Evolutionary conservation across 2,329 filamentous ascomycete species (phyloP).

Genomic region (Fusarium buxicola): DNA sequence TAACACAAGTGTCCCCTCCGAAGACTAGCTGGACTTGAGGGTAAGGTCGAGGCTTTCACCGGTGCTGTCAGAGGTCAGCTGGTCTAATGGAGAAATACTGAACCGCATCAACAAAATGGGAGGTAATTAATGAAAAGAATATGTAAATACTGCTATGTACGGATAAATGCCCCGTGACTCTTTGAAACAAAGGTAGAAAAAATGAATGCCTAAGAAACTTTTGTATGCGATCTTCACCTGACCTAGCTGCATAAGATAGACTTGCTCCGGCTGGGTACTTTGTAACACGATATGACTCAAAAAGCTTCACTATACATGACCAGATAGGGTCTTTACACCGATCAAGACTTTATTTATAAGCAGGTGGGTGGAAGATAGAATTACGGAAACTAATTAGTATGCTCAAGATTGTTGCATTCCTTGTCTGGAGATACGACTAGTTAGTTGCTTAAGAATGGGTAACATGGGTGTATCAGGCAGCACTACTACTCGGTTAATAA

Average conservation of each 20-base stretch:
- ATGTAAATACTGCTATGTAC: background rate
- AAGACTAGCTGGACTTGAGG: background rate
- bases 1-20: no score
- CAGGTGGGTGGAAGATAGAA: no score
- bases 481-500: conserved; percentile 11
- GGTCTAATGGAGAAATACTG: conserved; percentile 23
- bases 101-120: background rate
- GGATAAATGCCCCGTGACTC: conserved; percentile 1
- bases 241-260: no score
- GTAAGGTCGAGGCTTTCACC: background rate
- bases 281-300: no score
- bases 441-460: conserved; percentile 18
- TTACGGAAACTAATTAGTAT: no score
- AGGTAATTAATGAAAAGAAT: background rate
- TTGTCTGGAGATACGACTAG: conserved; percentile 26
- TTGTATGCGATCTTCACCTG: no score
- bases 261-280: no score
- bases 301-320: background rate
- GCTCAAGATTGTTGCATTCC: background rate
- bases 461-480: conserved; percentile 25
- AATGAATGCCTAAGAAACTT: no score
- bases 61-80: conserved; percentile 30
- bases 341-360: no score
- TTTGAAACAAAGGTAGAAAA: no score
- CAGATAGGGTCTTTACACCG: background rate